A percentile compares a stretch with the other conserved stretches of the same genome.
Conservation (phyloP, 208 protist species). For the Leishmania aethiopica region DNA sequence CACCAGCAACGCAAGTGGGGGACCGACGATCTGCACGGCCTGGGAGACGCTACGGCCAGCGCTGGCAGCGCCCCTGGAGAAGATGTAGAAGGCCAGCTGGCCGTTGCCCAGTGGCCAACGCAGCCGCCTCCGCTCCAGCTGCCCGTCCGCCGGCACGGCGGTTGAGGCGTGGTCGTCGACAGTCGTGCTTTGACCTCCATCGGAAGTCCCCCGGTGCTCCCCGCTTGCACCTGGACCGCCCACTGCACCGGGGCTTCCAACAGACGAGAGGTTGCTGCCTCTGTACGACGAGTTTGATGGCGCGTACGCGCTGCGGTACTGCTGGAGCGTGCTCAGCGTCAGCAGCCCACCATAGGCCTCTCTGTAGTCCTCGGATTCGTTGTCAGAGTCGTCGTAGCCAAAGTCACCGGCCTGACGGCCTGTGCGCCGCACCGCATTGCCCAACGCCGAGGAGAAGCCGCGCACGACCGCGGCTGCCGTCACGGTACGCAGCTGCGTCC, state of each 20-base stretch:
- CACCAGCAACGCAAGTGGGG: conserved; percentile 55
- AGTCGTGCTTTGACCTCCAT: conserved; percentile 25
- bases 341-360: conserved; percentile 58
- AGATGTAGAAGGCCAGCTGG: conserved; percentile 41
- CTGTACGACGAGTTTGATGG: conserved; percentile 26
- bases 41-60: neutral
- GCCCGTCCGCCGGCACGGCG: conserved; percentile 15
- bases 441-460: conserved; percentile 50
- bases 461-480: conserved; percentile 39
- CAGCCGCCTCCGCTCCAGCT: conserved; percentile 31
- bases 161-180: conserved; percentile 18
- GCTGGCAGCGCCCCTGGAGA: conserved; percentile 17
- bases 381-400: conserved; percentile 49
- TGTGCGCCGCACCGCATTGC: conserved; percentile 42
- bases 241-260: conserved; percentile 11
- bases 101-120: conserved; percentile 44
- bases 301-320: conserved; percentile 13
- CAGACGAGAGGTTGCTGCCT: conserved; percentile 33
- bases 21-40: conserved; percentile 39
- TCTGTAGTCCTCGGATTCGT: conserved; percentile 48
- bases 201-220: conserved; percentile 20
- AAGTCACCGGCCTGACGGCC: conserved; percentile 38
- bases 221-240: neutral
- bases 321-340: conserved; percentile 30
- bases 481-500: conserved; percentile 12